Evolutionary conservation across 2,329 filamentous ascomycete genomes (phyloP), one percentile per base, ranked within the genome.

Genomic region (Hymenotorrendiella dingleyae): DNA sequence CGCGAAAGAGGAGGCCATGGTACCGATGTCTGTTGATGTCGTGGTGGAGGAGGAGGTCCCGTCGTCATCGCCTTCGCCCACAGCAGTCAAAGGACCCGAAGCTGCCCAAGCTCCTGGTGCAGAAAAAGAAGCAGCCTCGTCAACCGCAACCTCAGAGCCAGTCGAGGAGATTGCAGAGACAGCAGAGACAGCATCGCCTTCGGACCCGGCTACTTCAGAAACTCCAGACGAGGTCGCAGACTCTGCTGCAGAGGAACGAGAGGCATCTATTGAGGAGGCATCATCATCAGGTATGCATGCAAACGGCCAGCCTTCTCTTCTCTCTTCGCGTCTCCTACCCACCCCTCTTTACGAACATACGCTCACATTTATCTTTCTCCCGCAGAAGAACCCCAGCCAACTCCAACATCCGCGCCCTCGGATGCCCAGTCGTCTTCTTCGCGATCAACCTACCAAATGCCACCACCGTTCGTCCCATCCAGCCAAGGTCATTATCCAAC

Each of bases 401-500:
- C 50, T 16, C 37, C 48, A 34, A 43, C 36, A 40, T 53, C 54
- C 20, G 34, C 42, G 23, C 46, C 50, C 22, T 58, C 55, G 29
- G 54, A 58, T 19, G 43, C 42, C 24, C 52, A 49, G 39, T 56
- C 56, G 9, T 53, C 50, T 11, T 48, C 42, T 22, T 56, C 55
- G 12, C 49, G 53, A 42, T 58, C 58, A 19, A 54, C 57, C 19
- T 69, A 69, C 53, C 66, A 68, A 45, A 65, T 70, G 62, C 67
- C 67, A 29, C 67, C 67, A 30, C 58, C 65, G 11, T 70, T 70
- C 45, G 62, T 67, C 42, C 67, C 67, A 35, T 55, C 59, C 14
- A 56, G 60, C 43, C 61, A 61, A n/a, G 41, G 45, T 59, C 50
- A 54, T 12, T 36, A 34, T 14, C 44, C 30, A 47, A 45, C 28